Evolutionary conservation across 1,139 yeast genomes (phyloP), one percentile per base, ranked within the genome.

Genomic region (Lodderomyces beijingensis): DNA sequence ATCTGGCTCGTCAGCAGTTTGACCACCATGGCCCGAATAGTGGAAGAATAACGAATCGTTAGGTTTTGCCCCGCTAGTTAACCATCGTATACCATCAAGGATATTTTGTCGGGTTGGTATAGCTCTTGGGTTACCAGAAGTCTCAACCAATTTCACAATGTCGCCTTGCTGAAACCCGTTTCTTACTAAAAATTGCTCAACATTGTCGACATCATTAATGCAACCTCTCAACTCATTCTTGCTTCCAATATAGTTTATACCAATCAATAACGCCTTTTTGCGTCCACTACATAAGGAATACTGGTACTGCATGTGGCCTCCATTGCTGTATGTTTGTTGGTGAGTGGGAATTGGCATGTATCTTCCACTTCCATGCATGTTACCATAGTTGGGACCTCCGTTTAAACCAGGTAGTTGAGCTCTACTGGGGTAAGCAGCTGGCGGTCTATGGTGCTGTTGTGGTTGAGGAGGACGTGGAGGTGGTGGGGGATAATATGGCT

Each of bases 21-120:
- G 81, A 6, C 96, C 95, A 21, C 97, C 97, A 54, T 89, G 97
- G 6, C 97, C 96, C 1, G 95, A 84, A 55, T 83, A 35, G 55
- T 88, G 96, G 70, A 88, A 79, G 44, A 88, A 81, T 40, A 80
- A 60, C 16, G 86, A 76, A 63, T 91, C 94, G 49, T 88, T 86
- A n/a, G 96, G 87, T 41, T 68, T 66, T 1, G 96, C 96, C 43
- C 73, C 89, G 27, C 65, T 65, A 16, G 85, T 94, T 17, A 89
- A 70, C 97, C 97, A 89, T 43, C 78, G 80, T 89, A 88, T 86
- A 1, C 94, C 97, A 33, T 86, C 68, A 26, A 86, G 51, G 49
- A 89, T 87, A 55, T 89, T 89, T 8, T 70, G 80, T 43, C 75
- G 68, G 6, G 89, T 80, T 12, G 97, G 97, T 12, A 83, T 65